phyloP scores from a whole-genome alignment of 148 eudicot species.

The Oxyria digyna region DNA sequence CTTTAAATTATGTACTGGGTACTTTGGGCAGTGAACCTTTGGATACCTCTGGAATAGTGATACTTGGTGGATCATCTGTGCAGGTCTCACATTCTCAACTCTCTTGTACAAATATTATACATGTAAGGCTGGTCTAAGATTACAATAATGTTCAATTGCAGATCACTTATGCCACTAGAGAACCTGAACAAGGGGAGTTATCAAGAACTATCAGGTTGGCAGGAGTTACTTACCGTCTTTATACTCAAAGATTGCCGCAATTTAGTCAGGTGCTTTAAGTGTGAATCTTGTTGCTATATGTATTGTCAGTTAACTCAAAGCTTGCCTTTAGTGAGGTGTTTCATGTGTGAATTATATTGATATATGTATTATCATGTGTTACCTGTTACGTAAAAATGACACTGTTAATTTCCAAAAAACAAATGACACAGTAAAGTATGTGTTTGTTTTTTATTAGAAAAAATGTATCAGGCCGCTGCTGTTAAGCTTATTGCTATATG shows the following conservation, averaged over 20 bases:
- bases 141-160: constrained; percentile 11
- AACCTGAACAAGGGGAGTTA: constrained; percentile 15
- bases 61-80: constrained; percentile 36
- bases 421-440: not conserved
- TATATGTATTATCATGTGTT: too few relatives aligned
- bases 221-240: constrained; percentile 34
- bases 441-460: not conserved
- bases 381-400: too few relatives aligned
- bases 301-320: too few relatives aligned
- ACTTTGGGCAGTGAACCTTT: constrained; percentile 31
- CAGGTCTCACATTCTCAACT: constrained; percentile 22
- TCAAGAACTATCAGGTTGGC: constrained; percentile 28
- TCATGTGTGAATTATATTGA: too few relatives aligned
- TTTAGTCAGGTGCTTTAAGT: constrained; percentile 37
- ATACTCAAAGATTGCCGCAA: constrained; percentile 29
- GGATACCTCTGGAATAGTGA: constrained; percentile 34
- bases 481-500: constrained; percentile 4
- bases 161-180: constrained; percentile 27
- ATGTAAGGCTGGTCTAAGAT: not conserved
- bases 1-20: constrained; percentile 41
- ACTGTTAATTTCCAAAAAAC: too few relatives aligned
- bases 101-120: not conserved
- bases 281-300: constrained; percentile 6
- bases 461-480: constrained; percentile 6
- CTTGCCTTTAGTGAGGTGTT: not conserved